Percentiles rank a stretch among this genome's conserved stretches.
These are phyloP conservation scores for Tricholoma sp. DNA, from an alignment of 768 basidiomycete species.

Conservation along the genomic window DNA sequence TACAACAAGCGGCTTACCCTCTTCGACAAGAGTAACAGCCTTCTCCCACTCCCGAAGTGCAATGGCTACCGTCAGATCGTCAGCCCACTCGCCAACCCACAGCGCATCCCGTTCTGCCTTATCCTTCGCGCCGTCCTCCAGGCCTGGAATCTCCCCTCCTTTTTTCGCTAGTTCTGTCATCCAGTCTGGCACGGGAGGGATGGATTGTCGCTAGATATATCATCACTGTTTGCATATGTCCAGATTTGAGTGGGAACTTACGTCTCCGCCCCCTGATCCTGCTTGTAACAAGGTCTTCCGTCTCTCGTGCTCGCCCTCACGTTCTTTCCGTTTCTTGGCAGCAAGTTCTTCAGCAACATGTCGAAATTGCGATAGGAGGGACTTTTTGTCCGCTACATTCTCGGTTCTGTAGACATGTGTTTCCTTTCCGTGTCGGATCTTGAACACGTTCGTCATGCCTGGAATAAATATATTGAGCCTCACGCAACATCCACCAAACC, in stretches of 20 bases:
- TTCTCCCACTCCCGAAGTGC: constrained; percentile 85
- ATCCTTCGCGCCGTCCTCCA: constrained; percentile 51
- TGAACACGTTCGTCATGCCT: constrained; percentile 95
- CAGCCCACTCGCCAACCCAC: constrained; percentile 90
- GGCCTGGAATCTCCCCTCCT: constrained; percentile 42
- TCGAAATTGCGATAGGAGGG: constrained; percentile 77
- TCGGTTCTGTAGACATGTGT: constrained; percentile 92
- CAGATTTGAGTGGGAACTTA: constrained; percentile 22
- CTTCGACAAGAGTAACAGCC: constrained; percentile 79
- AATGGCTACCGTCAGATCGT: constrained; percentile 87
- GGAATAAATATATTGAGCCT: not conserved
- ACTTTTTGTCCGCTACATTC: constrained; percentile 76
- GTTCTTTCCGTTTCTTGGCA: constrained; percentile 85
- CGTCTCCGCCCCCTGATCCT: constrained; percentile 38
- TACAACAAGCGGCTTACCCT: constrained; percentile 44
- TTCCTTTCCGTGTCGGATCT: constrained; percentile 90
- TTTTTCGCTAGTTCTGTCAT: constrained; percentile 62
- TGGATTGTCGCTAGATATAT: constrained; percentile 14
- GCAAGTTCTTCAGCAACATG: constrained; percentile 90
- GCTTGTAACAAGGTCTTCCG: constrained; percentile 70
- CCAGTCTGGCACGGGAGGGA: constrained; percentile 71
- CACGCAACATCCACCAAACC: not conserved
- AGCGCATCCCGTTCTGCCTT: constrained; percentile 76
- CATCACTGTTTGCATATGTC: constrained; percentile 28
- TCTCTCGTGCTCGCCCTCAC: constrained; percentile 88